Conservation (phyloP, 352 stramenopile species). For the Phytophthora pluvialis region DNA sequence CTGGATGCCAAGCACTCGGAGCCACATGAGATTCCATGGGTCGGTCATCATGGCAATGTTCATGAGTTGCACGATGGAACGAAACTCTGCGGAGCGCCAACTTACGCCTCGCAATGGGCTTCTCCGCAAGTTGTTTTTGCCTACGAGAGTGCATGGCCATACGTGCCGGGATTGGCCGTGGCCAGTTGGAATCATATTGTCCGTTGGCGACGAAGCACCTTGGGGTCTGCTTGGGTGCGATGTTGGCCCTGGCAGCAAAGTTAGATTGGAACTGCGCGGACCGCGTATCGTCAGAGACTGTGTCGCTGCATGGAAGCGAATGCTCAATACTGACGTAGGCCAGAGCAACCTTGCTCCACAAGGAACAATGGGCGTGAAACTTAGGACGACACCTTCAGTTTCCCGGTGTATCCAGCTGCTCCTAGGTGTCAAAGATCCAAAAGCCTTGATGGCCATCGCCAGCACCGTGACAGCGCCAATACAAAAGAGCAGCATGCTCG, state of each 20-base stretch:
- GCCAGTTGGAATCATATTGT: neutral
- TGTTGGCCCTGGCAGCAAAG: neutral
- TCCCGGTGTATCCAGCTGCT: constrained; percentile 11
- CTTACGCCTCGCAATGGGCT: neutral
- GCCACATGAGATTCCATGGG: constrained; percentile 38
- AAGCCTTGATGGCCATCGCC: constrained; percentile 5
- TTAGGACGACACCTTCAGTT: constrained; percentile 13
- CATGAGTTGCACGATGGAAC: constrained; percentile 41
- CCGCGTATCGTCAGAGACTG: neutral
- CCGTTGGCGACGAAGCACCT: neutral
- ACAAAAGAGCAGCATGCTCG: constrained; percentile 24
- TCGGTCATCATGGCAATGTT: constrained; percentile 57
- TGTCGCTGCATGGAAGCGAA: constrained; percentile 16
- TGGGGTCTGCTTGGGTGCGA: neutral
- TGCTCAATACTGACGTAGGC: constrained; percentile 18
- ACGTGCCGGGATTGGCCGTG: neutral
- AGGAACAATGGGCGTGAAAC: constrained; percentile 14
- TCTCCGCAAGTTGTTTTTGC: neutral
- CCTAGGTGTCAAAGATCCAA: constrained; percentile 18
- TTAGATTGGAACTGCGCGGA: constrained; percentile 3
- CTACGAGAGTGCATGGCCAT: neutral
- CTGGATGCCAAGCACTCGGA: constrained; percentile 34
- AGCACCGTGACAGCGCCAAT: constrained; percentile 4
- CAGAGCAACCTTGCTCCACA: constrained; percentile 13
- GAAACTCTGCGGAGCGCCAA: constrained; percentile 1